Evolutionary conservation across 2,329 filamentous ascomycete species (phyloP), one percentile per base, ranked within the genome.

Genomic region (Colletotrichum liaoningense): DNA sequence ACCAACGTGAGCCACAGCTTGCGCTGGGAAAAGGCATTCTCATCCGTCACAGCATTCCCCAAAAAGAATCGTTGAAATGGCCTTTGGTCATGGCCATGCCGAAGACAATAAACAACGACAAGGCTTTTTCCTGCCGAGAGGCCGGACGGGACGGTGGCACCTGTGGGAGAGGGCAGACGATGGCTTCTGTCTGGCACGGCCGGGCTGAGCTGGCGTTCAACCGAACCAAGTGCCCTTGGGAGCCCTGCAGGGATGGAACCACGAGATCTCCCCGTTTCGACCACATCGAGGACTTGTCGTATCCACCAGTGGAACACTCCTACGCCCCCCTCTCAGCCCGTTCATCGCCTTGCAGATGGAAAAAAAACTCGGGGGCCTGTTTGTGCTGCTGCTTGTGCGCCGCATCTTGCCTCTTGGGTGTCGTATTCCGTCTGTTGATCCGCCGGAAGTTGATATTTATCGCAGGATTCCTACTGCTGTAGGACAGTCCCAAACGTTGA

Each of bases 251-350:
- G 74, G 74, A 76, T 74, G 54, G 70, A 72, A 69, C 75, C 74
- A 72, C 71, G 68, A 76, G 75, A 76, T 76, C 75, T 75, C 69
- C 72, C 75, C 75, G 75, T 76, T 76, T 76, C 75, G 68, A 74
- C 71, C 67, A 38, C 67, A 73, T 73, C 71, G 62, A 66, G 62
- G 56, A 73, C 62, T 65, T 62, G 55, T 66, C 35, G 71, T 56
- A 62, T 63, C 71, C 72, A 72, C 72, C 68, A 64, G 58, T 72
- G 69, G 72, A 67, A 72, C 68, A 74, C 67, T 72, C 57, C 66
- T 55, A 73, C 70, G 67, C 69, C 64, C 66, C 64, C 65, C 71
- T 71, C 54, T 55, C 59, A 62, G 49, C 56, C 60, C 71, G 60
- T 66, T 42, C 67, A 42, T 71, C 56, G 56, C 56, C 67, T 57